These are phyloP conservation scores for Castanospermum australe DNA, from an alignment of 306 rosid species.

Conservation along the genomic window DNA sequence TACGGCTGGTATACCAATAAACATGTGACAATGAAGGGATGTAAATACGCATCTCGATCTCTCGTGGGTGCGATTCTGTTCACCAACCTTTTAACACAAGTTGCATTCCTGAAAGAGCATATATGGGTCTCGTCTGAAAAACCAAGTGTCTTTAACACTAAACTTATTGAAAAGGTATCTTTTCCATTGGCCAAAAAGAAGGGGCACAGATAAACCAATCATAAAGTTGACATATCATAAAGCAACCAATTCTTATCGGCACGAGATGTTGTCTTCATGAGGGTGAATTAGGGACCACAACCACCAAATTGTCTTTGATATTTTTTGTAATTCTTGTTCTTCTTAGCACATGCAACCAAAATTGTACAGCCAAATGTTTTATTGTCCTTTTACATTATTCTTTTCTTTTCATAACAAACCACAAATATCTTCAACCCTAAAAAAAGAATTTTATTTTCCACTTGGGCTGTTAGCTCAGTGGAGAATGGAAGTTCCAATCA, in stretches of 20 bases:
- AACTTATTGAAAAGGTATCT: slow-evolving; percentile 34
- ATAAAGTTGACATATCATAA: slow-evolving; percentile 41
- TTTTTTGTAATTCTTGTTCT: slow-evolving; percentile 42
- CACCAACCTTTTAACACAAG: not conserved
- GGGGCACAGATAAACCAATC: slow-evolving; percentile 40
- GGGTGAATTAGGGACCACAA: slow-evolving; percentile 62
- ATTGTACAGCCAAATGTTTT: slow-evolving; percentile 37
- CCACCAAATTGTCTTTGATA: slow-evolving; percentile 29
- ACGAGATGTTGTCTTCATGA: slow-evolving; percentile 38
- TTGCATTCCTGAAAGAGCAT: slow-evolving; percentile 27
- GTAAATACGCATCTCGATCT: not conserved
- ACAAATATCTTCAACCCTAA: slow-evolving; percentile 14
- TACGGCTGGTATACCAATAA: not conserved
- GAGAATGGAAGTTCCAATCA: not conserved
- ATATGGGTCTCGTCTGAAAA: slow-evolving; percentile 7
- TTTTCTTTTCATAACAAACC: slow-evolving; percentile 1
- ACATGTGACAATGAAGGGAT: not conserved
- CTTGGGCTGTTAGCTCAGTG: not conserved
- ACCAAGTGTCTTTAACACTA: slow-evolving; percentile 37
- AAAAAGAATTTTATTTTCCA: slow-evolving; percentile 17
- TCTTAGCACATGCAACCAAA: slow-evolving; percentile 37
- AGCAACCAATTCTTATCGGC: slow-evolving; percentile 43
- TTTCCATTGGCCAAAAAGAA: slow-evolving; percentile 39
- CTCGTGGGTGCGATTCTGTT: slow-evolving; percentile 9
- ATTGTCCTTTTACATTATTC: slow-evolving; percentile 33